phyloP scores from a whole-genome alignment of 2,329 filamentous ascomycete genomes.

The Podosphaera xanthii region DNA sequence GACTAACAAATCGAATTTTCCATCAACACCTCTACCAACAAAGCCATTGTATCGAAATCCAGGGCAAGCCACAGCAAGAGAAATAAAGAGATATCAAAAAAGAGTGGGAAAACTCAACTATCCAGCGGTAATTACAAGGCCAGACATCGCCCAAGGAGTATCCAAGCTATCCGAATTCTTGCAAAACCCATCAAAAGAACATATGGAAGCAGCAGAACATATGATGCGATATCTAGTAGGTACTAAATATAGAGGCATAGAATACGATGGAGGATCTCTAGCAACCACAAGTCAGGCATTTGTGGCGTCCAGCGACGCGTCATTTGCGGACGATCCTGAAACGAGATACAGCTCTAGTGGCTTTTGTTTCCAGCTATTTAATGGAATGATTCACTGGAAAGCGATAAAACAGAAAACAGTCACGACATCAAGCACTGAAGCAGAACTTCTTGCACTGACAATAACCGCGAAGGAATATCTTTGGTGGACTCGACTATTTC shows the following conservation, averaged over 20 bases:
- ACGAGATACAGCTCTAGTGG: too few relatives aligned
- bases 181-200: neutral
- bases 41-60: neutral
- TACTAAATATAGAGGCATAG: neutral
- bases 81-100: neutral
- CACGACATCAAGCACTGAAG: too few relatives aligned
- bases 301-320: too few relatives aligned
- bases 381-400: too few relatives aligned
- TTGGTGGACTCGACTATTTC: too few relatives aligned
- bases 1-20: neutral
- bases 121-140: neutral
- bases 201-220: neutral
- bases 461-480: too few relatives aligned
- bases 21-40: neutral
- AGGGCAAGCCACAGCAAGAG: neutral
- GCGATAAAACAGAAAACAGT: too few relatives aligned
- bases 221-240: neutral
- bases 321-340: too few relatives aligned
- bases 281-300: too few relatives aligned
- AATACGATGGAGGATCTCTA: too few relatives aligned
- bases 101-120: neutral
- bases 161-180: conserved; percentile 1
- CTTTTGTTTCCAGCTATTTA: too few relatives aligned
- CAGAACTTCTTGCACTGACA: too few relatives aligned
- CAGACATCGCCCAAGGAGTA: neutral